Evolutionary conservation across 495 filamentous ascomycete species (phyloP).

Genomic region (Chaetomidium leptoderma): DNA sequence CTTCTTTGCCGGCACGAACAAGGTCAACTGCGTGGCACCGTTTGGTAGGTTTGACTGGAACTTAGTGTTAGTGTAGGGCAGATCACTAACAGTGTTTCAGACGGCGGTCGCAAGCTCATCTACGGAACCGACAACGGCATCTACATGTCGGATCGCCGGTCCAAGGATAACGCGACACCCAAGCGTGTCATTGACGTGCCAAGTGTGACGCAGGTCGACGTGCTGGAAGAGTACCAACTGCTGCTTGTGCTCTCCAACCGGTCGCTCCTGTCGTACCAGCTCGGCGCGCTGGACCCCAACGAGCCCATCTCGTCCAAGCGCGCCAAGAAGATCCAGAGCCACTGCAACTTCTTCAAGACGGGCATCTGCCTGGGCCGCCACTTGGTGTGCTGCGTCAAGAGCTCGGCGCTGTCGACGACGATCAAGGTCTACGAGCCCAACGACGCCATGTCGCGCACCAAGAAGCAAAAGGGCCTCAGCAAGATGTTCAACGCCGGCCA

Average conservation of each 20-base stretch:
- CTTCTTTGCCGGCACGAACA: constrained; percentile 76
- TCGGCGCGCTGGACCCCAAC: constrained; percentile 74
- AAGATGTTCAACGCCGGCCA: constrained; percentile 93
- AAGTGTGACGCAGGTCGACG: constrained; percentile 90
- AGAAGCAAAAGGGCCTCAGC: constrained; percentile 85
- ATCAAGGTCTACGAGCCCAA: constrained; percentile 98
- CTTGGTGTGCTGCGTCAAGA: constrained; percentile 92
- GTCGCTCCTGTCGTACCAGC: constrained; percentile 78
- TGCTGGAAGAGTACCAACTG: constrained; percentile 88
- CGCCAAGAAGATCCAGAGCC: constrained; percentile 94
- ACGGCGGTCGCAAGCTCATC: constrained; percentile 91
- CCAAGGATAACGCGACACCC: constrained; percentile 75
- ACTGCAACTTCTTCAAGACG: constrained; percentile 97
- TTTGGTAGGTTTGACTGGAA: constrained; percentile 57
- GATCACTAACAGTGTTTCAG: constrained; percentile 29
- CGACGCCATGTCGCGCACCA: constrained; percentile 79
- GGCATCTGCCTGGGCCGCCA: constrained; percentile 93
- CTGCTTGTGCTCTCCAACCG: constrained; percentile 92
- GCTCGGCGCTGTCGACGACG: constrained; percentile 79
- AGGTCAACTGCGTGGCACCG: constrained; percentile 90
- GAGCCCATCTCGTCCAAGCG: constrained; percentile 76
- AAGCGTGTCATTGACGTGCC: constrained; percentile 79
- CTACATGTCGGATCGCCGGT: constrained; percentile 82
- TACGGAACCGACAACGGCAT: constrained; percentile 92
- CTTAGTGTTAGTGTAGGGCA: neutral